Conservation (phyloP, 169 alveolate genomes). For the Besnoitia besnoiti region DNA sequence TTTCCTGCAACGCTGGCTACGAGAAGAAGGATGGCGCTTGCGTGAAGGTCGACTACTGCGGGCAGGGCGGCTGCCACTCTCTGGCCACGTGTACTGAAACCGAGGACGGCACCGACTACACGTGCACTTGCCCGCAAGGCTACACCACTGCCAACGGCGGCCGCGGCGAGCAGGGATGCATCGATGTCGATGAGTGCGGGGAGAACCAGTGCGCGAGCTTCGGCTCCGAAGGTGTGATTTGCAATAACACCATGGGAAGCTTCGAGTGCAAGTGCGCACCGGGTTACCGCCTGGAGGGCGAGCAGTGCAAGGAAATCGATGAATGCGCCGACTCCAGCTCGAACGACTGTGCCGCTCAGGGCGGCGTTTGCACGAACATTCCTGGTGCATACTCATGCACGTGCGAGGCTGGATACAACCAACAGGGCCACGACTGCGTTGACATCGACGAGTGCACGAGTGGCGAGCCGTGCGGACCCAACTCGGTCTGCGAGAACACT, state of each 20-base stretch:
- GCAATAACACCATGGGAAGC: slow-evolving; percentile 73
- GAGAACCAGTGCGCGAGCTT: not conserved
- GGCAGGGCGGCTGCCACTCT: slow-evolving; percentile 44
- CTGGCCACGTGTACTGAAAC: slow-evolving; percentile 68
- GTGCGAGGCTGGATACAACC: slow-evolving; percentile 70
- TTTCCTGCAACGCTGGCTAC: slow-evolving; percentile 59
- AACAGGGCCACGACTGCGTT: slow-evolving; percentile 70
- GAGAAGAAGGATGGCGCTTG: slow-evolving; percentile 21
- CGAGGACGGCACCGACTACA: slow-evolving; percentile 69
- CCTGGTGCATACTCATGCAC: slow-evolving; percentile 71
- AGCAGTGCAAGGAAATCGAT: slow-evolving; percentile 70
- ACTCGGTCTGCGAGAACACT: slow-evolving; percentile 72
- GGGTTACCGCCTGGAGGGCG: slow-evolving; percentile 60
- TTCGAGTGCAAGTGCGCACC: slow-evolving; percentile 67
- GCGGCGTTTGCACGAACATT: slow-evolving; percentile 71
- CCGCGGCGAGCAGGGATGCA: slow-evolving; percentile 53
- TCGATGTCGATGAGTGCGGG: slow-evolving; percentile 61
- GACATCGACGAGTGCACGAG: slow-evolving; percentile 73
- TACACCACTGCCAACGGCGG: slow-evolving; percentile 48
- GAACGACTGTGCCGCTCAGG: slow-evolving; percentile 66
- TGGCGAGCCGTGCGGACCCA: slow-evolving; percentile 51
- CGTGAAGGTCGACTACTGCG: slow-evolving; percentile 65
- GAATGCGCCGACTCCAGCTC: slow-evolving; percentile 68
- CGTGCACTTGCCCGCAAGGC: slow-evolving; percentile 73
- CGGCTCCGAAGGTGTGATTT: slow-evolving; percentile 49